Evolutionary conservation across 441 rosid species (phyloP), one percentile per base, ranked within the genome.

Genomic region (Croton setiger): DNA sequence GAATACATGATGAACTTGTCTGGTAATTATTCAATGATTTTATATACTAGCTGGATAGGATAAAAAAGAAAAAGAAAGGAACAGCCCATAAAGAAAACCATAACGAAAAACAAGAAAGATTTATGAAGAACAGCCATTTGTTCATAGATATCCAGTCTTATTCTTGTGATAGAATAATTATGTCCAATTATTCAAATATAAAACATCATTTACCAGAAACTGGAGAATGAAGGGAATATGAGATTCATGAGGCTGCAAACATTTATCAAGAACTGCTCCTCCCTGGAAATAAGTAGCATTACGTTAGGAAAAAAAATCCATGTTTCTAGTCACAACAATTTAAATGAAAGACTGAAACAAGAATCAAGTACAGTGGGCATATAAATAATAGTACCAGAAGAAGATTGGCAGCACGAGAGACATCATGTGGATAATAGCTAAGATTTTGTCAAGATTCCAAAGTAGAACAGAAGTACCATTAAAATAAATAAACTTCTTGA

Each of bases 201-300:
- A 64, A 59, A 54, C 4, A 1, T 37, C 43, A 68, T 36, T 81
- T 83, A 95, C 98, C 94, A 90, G 67, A 87, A 95, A 92, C 78
- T 95, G 98, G 71, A 95, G 98, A 75, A 95, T 67, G 77, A 84
- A 95, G 69, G 98, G 96, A 70, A 91, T 85, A 76, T 95, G 99
- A 13, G 99, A 86, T 83, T 95, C 99, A 75, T 89, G 87, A 60
- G 99, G 98, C 85, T 92, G 98, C 80, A 90, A 78, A 72, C 82
- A 73, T 85, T 83, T 88, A 57, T 85, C 91, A 73, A 90, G 80
- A 79, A 88, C 82, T 59, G 88, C 89, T 65, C 99, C 97, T 72
- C 74, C 86, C 99, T 95, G 82, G 33, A 73, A 81, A 69, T 60
- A 36, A 15, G 60, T 15, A 8, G 41, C 41, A 37, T 23, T 14